A percentile compares a stretch with the other conserved stretches of the same genome.
Conservation (phyloP, 371 early-diverging fungal species). For the Blakeslea trispora region DNA sequence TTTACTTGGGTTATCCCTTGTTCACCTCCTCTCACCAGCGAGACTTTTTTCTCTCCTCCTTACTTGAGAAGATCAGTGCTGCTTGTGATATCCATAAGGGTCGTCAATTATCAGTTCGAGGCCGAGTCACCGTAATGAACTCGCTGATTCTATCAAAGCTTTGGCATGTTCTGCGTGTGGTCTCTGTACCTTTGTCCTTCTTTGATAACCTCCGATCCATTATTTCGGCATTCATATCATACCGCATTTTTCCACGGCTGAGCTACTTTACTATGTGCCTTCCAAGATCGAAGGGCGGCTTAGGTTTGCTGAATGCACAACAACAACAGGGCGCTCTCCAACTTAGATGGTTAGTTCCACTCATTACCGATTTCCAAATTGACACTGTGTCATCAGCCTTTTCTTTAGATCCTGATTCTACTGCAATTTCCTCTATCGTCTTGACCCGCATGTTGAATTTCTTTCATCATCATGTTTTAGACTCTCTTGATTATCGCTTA, state of each 20-base stretch:
- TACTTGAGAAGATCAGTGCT: constrained; percentile 8
- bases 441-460: no score
- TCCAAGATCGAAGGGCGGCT: constrained; percentile 1
- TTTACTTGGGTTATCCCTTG: constrained; percentile 23
- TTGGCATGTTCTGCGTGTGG: constrained; percentile 26
- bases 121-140: constrained; percentile 19
- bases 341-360: not conserved
- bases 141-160: constrained; percentile 20
- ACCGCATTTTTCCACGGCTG: constrained; percentile 6
- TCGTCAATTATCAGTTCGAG: constrained; percentile 19
- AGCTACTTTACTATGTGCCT: not conserved
- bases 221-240: constrained; percentile 2
- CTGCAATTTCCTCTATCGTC: no score
- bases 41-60: constrained; percentile 2
- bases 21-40: constrained; percentile 9
- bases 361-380: no score
- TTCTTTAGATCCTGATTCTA: not conserved
- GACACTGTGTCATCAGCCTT: not conserved
- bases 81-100: constrained; percentile 2
- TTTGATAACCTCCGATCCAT: not conserved
- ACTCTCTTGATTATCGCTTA: no score
- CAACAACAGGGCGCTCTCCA: not conserved
- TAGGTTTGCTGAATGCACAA: constrained; percentile 4
- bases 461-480: no score
- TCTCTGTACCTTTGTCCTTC: not conserved